Conservation (phyloP, 768 basidiomycete species). For the Boletus bicolor region DNA sequence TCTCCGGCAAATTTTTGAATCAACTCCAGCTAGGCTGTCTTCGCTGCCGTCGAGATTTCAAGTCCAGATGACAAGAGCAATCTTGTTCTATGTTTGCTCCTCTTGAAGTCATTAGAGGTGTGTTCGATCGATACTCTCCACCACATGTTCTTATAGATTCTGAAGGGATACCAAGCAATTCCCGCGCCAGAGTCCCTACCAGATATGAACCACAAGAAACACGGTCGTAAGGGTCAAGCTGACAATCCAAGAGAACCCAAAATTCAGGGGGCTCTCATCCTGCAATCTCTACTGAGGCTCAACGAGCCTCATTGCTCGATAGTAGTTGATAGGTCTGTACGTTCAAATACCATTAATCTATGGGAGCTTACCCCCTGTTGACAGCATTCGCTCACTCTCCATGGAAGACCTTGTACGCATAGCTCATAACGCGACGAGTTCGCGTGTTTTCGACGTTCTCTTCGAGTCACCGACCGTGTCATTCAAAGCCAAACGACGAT, state of each 20-base stretch:
- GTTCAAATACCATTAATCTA: not conserved
- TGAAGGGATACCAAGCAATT: conserved; percentile 24
- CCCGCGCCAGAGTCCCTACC: conserved; percentile 6
- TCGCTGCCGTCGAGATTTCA: conserved; percentile 54
- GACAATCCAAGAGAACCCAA: conserved; percentile 55
- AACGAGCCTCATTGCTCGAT: conserved; percentile 61
- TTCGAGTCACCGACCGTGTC: conserved; percentile 67
- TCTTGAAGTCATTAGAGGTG: conserved; percentile 50
- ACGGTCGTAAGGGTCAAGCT: conserved; percentile 14
- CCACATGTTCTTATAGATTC: conserved; percentile 1
- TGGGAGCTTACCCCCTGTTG: conserved; percentile 5
- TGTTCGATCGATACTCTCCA: conserved; percentile 8
- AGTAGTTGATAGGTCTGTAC: conserved; percentile 64
- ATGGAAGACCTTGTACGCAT: conserved; percentile 56
- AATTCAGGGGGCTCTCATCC: conserved; percentile 79
- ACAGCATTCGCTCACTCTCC: conserved; percentile 57
- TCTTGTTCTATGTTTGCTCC: conserved; percentile 68
- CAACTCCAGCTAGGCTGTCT: conserved; percentile 48
- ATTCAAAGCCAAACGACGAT: conserved; percentile 60
- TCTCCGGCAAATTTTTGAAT: not conserved
- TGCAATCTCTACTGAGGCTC: conserved; percentile 79
- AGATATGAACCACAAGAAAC: conserved; percentile 12
- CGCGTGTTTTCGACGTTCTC: conserved; percentile 76
- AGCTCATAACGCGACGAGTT: conserved; percentile 64
- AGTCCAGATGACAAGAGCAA: conserved; percentile 45